These are phyloP conservation scores for Kwoniella sp. DNA, from an alignment of 768 basidiomycete genomes.

Conservation along the genomic window DNA sequence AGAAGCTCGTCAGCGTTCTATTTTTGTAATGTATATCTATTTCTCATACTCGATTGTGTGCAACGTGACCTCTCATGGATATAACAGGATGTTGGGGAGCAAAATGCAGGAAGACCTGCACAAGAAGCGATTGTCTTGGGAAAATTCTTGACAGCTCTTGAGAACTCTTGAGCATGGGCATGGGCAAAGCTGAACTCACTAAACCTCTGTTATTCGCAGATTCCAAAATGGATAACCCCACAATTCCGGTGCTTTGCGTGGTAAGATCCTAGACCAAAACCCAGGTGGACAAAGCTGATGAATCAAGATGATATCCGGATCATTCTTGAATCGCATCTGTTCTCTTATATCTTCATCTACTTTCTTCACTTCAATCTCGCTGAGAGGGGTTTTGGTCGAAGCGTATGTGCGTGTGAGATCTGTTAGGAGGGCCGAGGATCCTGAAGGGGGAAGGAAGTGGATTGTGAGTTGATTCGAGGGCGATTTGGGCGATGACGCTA, in stretches of 20 bases:
- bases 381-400: neutral
- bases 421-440: slow-evolving; percentile 1
- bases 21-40: too few relatives aligned
- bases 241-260: slow-evolving; percentile 43
- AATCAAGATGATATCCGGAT: slow-evolving; percentile 43
- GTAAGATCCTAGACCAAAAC: slow-evolving; percentile 21
- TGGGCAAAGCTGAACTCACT: too few relatives aligned
- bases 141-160: too few relatives aligned
- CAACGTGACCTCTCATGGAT: too few relatives aligned
- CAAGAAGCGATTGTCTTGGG: too few relatives aligned
- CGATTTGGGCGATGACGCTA: neutral
- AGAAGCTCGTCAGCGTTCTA: too few relatives aligned
- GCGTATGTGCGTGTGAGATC: slow-evolving; percentile 6
- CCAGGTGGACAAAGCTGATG: slow-evolving; percentile 32
- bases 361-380: slow-evolving; percentile 6
- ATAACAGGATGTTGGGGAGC: too few relatives aligned
- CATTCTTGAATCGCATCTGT: slow-evolving; percentile 20
- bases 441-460: slow-evolving; percentile 21
- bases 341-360: slow-evolving; percentile 20
- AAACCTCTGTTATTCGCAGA: slow-evolving; percentile 48
- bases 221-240: slow-evolving; percentile 48
- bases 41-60: too few relatives aligned
- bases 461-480: neutral
- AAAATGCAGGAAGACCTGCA: too few relatives aligned
- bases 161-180: too few relatives aligned